Base-by-base conservation (phyloP, 2,329 filamentous ascomycete genomes). In the Fusarium transvaalense region DNA sequence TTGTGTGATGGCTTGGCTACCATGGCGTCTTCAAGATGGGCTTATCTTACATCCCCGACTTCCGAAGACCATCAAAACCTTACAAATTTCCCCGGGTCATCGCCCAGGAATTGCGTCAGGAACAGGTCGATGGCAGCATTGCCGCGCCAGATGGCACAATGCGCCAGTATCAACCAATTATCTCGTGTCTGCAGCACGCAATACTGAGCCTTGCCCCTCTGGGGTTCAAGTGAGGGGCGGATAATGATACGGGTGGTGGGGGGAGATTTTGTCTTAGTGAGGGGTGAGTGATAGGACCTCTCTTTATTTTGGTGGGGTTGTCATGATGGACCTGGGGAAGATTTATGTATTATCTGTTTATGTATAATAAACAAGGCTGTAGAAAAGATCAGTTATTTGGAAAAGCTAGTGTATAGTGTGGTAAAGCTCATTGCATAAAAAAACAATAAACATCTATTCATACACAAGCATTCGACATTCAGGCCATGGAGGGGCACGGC, bases 41-140 rank as follows among this genome's bases (percentile, higher is more conserved):
- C 21, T 21, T 35, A 27, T 15, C 10, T 39, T 2, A 17, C 5
- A 51, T n/a, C 66, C 46, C 66, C 66, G 66, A 68, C 65, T 68
- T 68, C 66, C 66, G 66, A 51, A 29, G 10, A 9, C 29, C 10
- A 12, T 10, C 8, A 29, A 29, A 29, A 17, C 46, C 46, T 59
- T 52, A 42, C 54, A 68, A 46, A 21, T 37, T 12, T 31, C 48
- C 38, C 60, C 64, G 66, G 66, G 56, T 29, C 66, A 69, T 68
- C 61, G 66, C 65, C 39, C 39, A 39, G 47, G 61, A 61, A 72
- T 74, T 66, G 72, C 72, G 71, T 74, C 72, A 74, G 70, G 70
- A 59, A 64, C 68, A 39, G 25, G 29, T 47, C 69, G 71, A 74
- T 74, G 72, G 69, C 72, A 73, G 69, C 62, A 74, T 74, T 66